A percentile compares a stretch with the other conserved stretches of the same genome.
phyloP scores from a whole-genome alignment of 2,329 filamentous ascomycete genomes.

The Penicillium sp. region DNA sequence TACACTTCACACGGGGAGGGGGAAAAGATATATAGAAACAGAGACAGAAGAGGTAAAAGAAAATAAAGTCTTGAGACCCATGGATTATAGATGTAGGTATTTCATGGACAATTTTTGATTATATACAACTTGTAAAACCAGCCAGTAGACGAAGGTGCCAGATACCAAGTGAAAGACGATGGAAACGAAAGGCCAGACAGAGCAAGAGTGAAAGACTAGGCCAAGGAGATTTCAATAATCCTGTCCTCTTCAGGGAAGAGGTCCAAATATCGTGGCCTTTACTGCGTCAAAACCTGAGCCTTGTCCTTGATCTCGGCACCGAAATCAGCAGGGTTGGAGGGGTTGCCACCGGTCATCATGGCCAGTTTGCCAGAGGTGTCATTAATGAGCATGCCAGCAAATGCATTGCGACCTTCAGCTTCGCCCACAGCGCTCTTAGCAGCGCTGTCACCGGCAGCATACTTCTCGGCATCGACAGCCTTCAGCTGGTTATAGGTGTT shows the following conservation, averaged over 20 bases:
- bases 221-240: background rate
- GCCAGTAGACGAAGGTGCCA: background rate
- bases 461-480: conserved; percentile 26
- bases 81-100: background rate
- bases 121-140: background rate
- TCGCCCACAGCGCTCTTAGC: conserved; percentile 21
- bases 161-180: background rate
- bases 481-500: conserved; percentile 58
- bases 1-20: no score
- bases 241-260: background rate
- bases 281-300: conserved; percentile 20
- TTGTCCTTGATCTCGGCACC: conserved; percentile 29
- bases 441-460: conserved; percentile 22
- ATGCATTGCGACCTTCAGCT: conserved; percentile 30
- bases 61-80: no score
- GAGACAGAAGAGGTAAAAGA: no score
- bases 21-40: no score
- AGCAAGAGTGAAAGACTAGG: background rate
- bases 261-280: background rate
- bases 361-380: conserved; percentile 31
- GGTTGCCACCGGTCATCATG: conserved; percentile 31
- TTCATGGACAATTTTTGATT: background rate
- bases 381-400: conserved; percentile 28
- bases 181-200: background rate
- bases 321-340: conserved; percentile 28